Percentiles rank a stretch among this genome's conserved stretches.
Evolutionary conservation across 108 stramenopile species (phyloP).

Genomic region (Thalassiosira profunda): DNA sequence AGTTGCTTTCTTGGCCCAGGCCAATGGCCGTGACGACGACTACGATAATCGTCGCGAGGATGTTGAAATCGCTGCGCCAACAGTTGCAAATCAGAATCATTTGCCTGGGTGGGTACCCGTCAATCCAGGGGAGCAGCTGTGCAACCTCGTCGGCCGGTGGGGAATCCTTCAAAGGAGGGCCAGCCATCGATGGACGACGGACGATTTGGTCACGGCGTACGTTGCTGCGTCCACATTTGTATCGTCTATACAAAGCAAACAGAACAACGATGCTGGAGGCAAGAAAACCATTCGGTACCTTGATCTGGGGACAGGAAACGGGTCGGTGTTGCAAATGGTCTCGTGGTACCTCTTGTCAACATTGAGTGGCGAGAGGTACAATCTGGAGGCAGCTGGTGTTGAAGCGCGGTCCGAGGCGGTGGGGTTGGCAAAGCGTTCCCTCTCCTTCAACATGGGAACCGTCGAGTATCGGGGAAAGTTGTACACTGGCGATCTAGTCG

Average conservation of each 20-base stretch:
- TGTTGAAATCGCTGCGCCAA: too few relatives aligned
- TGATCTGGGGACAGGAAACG: conserved; percentile 68
- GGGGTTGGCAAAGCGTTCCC: conserved; percentile 53
- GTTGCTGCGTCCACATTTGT: conserved; percentile 53
- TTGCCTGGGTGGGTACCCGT: conserved; percentile 51
- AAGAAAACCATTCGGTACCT: conserved; percentile 44
- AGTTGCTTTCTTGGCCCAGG: conserved; percentile 17
- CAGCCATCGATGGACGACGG: conserved; percentile 80
- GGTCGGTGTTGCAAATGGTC: conserved; percentile 63
- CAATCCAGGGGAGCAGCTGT: conserved; percentile 64
- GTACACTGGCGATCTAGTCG: conserved; percentile 6
- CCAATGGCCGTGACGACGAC: conserved; percentile 26
- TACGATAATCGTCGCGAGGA: conserved; percentile 17
- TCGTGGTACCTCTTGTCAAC: conserved; percentile 52
- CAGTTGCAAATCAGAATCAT: too few relatives aligned
- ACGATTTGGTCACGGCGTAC: conserved; percentile 75
- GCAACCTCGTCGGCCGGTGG: conserved; percentile 71
- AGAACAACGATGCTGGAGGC: neutral
- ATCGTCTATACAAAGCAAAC: too few relatives aligned
- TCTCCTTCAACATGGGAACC: conserved; percentile 62
- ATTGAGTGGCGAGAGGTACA: neutral
- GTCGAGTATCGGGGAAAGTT: conserved; percentile 10
- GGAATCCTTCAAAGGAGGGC: conserved; percentile 69
- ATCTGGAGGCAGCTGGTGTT: conserved; percentile 43
- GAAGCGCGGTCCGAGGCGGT: conserved; percentile 69